A percentile compares a stretch with the other conserved stretches of the same genome.
These are phyloP conservation scores for Saccharomycopsis oosterbeekiorum DNA, from an alignment of 805 yeast genomes.

Conservation along the genomic window DNA sequence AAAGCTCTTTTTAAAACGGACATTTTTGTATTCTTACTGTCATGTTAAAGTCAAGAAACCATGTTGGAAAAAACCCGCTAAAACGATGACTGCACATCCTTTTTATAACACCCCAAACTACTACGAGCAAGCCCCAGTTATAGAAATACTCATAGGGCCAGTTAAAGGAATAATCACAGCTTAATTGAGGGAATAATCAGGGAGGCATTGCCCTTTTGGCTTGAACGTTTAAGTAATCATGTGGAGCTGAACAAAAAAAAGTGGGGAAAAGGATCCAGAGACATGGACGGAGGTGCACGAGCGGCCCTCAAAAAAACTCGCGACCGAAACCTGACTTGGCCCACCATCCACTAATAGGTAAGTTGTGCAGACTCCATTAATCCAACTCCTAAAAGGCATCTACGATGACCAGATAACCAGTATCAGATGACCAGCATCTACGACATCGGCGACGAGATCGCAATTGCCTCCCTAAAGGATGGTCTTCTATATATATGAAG, in stretches of 20 bases:
- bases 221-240: background rate
- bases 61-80: background rate
- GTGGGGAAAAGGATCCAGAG: background rate
- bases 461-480: too few relatives aligned
- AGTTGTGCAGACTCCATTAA: too few relatives aligned
- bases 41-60: background rate
- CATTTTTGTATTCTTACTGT: background rate
- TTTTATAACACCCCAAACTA: background rate
- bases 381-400: too few relatives aligned
- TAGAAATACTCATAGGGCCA: too few relatives aligned
- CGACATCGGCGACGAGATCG: too few relatives aligned
- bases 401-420: too few relatives aligned
- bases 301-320: background rate
- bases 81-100: background rate
- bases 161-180: too few relatives aligned
- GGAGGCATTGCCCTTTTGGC: too few relatives aligned
- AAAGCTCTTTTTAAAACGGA: constrained; percentile 25
- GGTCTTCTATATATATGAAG: too few relatives aligned
- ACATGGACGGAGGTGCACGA: background rate
- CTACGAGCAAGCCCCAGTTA: background rate
- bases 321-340: background rate
- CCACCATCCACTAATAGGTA: too few relatives aligned
- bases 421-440: too few relatives aligned
- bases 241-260: background rate
- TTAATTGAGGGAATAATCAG: too few relatives aligned